Percentiles rank a stretch among this genome's conserved stretches.
Evolutionary conservation across 164 flowering plant species (phyloP).

Genomic region (Nymphaea colorata): DNA sequence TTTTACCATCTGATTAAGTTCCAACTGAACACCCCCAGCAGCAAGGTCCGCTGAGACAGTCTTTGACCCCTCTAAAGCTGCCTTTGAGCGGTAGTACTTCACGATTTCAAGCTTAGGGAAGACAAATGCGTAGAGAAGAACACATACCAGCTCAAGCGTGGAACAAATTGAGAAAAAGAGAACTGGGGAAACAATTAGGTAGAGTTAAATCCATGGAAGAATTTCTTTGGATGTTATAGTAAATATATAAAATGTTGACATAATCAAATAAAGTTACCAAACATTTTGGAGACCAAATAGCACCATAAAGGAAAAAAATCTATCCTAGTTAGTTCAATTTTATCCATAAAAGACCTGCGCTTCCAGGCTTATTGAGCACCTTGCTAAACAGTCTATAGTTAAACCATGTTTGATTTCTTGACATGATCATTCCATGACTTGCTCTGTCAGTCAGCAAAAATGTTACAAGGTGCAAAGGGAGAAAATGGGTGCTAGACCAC

Average conservation of each 20-base stretch:
- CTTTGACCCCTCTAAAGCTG: constrained; percentile 72
- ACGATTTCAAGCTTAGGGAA: constrained; percentile 64
- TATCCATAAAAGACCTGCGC: too few species aligned
- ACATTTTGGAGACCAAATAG: not conserved
- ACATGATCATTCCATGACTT: too few species aligned
- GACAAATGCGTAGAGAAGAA: constrained; percentile 47
- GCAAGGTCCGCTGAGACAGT: constrained; percentile 76
- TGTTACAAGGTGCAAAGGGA: too few species aligned
- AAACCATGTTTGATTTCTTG: too few species aligned
- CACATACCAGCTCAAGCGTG: constrained; percentile 45
- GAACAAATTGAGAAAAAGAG: constrained; percentile 46
- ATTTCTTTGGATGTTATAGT: not conserved
- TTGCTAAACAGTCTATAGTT: too few species aligned
- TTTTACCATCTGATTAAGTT: not conserved
- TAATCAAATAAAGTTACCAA: not conserved
- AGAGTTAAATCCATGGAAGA: not conserved
- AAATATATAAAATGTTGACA: not conserved
- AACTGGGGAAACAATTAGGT: constrained; percentile 29
- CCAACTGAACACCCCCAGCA: constrained; percentile 45
- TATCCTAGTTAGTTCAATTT: too few species aligned
- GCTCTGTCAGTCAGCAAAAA: too few species aligned
- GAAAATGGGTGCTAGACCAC: too few species aligned
- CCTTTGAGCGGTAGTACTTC: constrained; percentile 62
- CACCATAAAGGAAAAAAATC: too few species aligned
- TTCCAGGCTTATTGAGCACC: too few species aligned